Percentiles rank a stretch among this genome's conserved stretches.
phyloP scores from a whole-genome alignment of 2,329 filamentous ascomycete species.

The Aureobasidium sp. region DNA sequence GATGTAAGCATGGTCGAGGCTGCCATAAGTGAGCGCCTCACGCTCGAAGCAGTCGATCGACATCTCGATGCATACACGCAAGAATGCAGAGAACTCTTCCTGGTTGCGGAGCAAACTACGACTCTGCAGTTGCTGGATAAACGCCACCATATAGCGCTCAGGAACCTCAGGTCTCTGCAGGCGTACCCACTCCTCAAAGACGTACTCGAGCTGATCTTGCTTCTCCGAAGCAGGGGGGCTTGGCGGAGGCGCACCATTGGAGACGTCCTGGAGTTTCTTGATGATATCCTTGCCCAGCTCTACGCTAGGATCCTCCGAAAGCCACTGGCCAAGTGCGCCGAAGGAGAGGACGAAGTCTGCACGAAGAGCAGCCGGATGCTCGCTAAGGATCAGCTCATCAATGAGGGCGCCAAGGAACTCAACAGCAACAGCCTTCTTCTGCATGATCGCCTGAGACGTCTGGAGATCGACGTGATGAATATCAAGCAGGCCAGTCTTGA shows the following conservation, averaged over 20 bases:
- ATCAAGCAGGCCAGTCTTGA: conserved; percentile 55
- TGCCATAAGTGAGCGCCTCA: conserved; percentile 53
- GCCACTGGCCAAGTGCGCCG: conserved; percentile 74
- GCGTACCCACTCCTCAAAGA: conserved; percentile 92
- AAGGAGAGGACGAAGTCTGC: conserved; percentile 81
- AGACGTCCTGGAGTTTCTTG: conserved; percentile 51
- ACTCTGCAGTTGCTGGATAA: conserved; percentile 76
- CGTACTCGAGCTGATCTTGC: conserved; percentile 82
- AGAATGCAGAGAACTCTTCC: conserved; percentile 72
- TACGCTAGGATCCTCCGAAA: conserved; percentile 63
- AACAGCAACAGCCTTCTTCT: conserved; percentile 64
- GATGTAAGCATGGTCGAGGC: conserved; percentile 53
- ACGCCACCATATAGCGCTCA: conserved; percentile 64
- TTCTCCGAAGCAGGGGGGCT: conserved; percentile 53
- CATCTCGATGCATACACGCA: conserved; percentile 72
- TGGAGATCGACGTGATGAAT: conserved; percentile 54
- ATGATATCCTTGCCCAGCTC: conserved; percentile 65
- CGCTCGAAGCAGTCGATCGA: conserved; percentile 74
- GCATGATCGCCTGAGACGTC: conserved; percentile 64
- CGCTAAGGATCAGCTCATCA: conserved; percentile 70
- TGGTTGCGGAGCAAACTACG: conserved; percentile 64
- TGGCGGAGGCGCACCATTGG: conserved; percentile 41
- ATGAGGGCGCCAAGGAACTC: conserved; percentile 75
- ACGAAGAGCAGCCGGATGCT: conserved; percentile 69
- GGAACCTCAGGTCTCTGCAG: conserved; percentile 71